phyloP scores from a whole-genome alignment of 148 eudicot genomes.

The Chenopodium formosanum region DNA sequence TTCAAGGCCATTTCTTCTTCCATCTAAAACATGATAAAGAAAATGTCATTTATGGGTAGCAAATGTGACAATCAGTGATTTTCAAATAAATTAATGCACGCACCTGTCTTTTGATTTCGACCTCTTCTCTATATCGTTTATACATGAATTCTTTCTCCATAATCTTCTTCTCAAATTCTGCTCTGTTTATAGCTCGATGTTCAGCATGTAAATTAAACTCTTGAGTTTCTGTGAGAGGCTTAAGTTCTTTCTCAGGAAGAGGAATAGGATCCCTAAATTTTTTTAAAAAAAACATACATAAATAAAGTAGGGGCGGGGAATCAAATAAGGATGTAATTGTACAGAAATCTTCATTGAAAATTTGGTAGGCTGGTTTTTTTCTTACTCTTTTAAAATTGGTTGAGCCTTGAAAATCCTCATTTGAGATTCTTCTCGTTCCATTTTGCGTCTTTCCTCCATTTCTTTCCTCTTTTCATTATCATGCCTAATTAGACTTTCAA shows the following conservation, averaged over 20 bases:
- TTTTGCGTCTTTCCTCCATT: constrained; percentile 72
- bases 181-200: constrained; percentile 81
- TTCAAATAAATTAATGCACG: too few species aligned
- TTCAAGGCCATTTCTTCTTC: constrained; percentile 97
- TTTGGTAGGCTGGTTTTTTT: too few species aligned
- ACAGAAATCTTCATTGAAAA: neutral
- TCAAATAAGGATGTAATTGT: neutral
- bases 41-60: neutral
- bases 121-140: constrained; percentile 88
- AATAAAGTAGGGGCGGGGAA: neutral
- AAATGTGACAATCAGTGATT: neutral
- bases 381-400: constrained; percentile 81
- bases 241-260: constrained; percentile 76
- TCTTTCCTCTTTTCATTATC: constrained; percentile 83
- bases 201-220: constrained; percentile 69
- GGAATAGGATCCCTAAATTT: constrained; percentile 79
- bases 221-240: constrained; percentile 79
- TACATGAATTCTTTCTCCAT: constrained; percentile 83
- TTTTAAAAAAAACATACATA: neutral
- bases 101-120: constrained; percentile 84
- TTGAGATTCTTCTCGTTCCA: constrained; percentile 75
- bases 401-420: constrained; percentile 87
- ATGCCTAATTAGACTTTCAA: constrained; percentile 81
- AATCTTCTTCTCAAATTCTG: constrained; percentile 84
- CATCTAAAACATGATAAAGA: constrained; percentile 44